These are phyloP conservation scores for Trichophyton schoenleinii DNA, from an alignment of 2,329 filamentous ascomycete species.

Conservation along the genomic window DNA sequence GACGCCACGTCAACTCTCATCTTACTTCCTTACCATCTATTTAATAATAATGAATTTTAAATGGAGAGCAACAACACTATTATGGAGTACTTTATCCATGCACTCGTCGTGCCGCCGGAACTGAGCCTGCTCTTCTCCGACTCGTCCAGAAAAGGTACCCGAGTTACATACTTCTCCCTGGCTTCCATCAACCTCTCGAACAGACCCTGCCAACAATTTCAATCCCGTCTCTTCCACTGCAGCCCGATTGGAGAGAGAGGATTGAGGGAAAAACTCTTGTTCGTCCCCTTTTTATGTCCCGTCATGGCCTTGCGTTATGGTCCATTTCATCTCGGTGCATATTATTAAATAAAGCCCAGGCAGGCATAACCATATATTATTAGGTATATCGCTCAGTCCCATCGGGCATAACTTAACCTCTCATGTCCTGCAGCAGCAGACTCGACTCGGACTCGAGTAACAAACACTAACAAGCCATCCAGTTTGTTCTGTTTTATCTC, in stretches of 20 bases:
- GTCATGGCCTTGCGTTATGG: not conserved
- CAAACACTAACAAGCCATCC: no score
- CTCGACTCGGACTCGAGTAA: no score
- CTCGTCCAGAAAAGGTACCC: not conserved
- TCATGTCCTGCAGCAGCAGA: no score
- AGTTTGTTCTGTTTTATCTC: no score
- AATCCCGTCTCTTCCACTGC: not conserved
- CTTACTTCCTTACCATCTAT: not conserved
- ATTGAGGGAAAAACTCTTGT: not conserved
- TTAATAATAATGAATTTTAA: no score
- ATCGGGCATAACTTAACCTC: no score
- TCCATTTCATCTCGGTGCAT: not conserved
- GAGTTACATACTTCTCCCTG: no score
- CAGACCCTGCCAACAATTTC: not conserved
- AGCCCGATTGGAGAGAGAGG: not conserved
- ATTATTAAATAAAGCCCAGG: not conserved
- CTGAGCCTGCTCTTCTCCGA: not conserved
- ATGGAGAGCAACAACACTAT: no score
- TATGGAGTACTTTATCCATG: not conserved
- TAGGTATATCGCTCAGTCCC: not conserved
- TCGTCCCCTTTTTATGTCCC: not conserved
- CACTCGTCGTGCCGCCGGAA: not conserved
- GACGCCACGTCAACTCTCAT: not conserved
- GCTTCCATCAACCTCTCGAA: not conserved
- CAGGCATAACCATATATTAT: not conserved